Evolutionary conservation across 2,329 filamentous ascomycete species (phyloP).

Genomic region (Phialemonium atrogriseum): DNA sequence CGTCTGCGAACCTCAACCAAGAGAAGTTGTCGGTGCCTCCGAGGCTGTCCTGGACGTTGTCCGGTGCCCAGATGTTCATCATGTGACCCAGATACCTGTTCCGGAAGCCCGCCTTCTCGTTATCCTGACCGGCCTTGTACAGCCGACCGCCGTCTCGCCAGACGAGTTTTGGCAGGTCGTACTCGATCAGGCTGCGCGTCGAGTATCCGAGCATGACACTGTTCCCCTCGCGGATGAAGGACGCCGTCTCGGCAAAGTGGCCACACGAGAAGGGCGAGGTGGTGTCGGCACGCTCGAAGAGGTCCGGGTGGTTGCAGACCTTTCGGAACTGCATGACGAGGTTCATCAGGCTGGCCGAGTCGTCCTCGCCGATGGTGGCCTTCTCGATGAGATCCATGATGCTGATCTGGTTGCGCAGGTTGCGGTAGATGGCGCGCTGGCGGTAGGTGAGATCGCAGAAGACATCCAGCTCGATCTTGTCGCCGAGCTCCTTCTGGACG

Average conservation of each 20-base stretch:
- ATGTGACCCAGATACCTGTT: conserved; percentile 69
- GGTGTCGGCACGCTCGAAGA: conserved; percentile 92
- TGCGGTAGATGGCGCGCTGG: conserved; percentile 87
- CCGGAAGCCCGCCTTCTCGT: conserved; percentile 69
- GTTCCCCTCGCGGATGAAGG: conserved; percentile 82
- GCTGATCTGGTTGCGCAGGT: conserved; percentile 92
- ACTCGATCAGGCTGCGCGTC: conserved; percentile 77
- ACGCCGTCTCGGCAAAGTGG: conserved; percentile 91
- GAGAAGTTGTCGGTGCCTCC: conserved; percentile 64
- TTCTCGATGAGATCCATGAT: conserved; percentile 99
- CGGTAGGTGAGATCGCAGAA: conserved; percentile 97
- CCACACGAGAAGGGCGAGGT: conserved; percentile 75
- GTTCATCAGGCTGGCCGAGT: conserved; percentile 96
- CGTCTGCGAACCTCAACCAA: conserved; percentile 81
- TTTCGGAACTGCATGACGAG: conserved; percentile 99
- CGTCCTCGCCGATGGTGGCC: conserved; percentile 87
- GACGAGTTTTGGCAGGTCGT: conserved; percentile 71
- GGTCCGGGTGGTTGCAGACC: conserved; percentile 95
- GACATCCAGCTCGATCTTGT: conserved; percentile 95
- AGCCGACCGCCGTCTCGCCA: conserved; percentile 74
- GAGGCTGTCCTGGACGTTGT: conserved; percentile 62
- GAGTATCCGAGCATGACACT: conserved; percentile 80
- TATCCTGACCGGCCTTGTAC: conserved; percentile 63
- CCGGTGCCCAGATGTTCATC: conserved; percentile 84
- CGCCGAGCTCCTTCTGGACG: conserved; percentile 95